These are phyloP conservation scores for Backusella morwellensis DNA, from an alignment of 192 early-diverging fungal species.

Conservation along the genomic window DNA sequence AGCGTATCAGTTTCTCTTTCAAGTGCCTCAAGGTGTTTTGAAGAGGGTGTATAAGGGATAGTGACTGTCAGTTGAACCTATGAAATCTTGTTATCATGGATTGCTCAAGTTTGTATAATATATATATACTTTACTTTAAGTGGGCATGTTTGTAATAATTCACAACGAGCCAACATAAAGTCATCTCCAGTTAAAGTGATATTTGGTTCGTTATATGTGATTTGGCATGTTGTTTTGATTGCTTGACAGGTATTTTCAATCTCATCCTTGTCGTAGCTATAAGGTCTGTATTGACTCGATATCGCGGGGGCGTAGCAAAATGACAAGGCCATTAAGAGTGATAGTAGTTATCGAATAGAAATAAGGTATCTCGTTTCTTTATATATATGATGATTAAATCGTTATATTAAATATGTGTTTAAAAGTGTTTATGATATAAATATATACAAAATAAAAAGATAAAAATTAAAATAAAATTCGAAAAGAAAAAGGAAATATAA, in stretches of 20 bases:
- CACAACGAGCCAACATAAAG: constrained; percentile 39
- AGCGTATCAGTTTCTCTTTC: constrained; percentile 19
- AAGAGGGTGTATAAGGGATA: not conserved
- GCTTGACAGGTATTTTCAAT: constrained; percentile 23
- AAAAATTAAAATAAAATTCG: not conserved
- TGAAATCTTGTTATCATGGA: constrained; percentile 10
- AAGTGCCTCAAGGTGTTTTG: not conserved
- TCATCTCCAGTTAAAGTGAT: constrained; percentile 45
- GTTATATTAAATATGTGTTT: not conserved
- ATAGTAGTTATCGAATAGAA: not conserved
- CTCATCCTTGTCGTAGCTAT: not conserved
- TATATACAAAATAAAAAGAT: not conserved
- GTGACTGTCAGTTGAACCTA: constrained; percentile 14
- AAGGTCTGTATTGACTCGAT: constrained; percentile 28
- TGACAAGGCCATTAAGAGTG: constrained; percentile 13
- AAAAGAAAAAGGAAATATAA: not conserved
- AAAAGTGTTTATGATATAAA: not conserved
- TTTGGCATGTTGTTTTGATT: constrained; percentile 26
- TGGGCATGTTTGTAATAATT: constrained; percentile 45
- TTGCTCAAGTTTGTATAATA: not conserved
- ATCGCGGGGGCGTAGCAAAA: constrained; percentile 26
- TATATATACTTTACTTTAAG: constrained; percentile 30
- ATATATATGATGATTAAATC: not conserved
- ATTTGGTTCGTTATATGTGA: constrained; percentile 42
- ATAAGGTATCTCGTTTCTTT: not conserved